These are phyloP conservation scores for Stagonosporopsis cucurbitacearum DNA, from an alignment of 2,329 filamentous ascomycete species.

Conservation along the genomic window DNA sequence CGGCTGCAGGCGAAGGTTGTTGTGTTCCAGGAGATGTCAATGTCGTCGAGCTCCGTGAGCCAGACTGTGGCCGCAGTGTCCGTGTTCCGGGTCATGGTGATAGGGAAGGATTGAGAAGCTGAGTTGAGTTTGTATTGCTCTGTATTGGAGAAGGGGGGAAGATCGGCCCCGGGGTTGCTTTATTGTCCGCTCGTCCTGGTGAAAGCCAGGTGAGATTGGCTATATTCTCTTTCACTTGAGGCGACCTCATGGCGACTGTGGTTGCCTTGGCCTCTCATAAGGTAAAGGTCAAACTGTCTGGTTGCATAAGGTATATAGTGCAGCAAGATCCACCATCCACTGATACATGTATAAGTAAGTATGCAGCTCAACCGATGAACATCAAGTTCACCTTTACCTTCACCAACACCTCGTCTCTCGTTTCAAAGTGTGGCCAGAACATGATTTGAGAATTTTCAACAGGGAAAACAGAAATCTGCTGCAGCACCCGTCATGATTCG, in stretches of 20 bases:
- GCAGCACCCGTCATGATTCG: background rate
- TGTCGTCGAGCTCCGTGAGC: slow-evolving; percentile 1
- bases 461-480: background rate
- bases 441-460: too few species aligned
- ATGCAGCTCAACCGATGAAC: too few species aligned
- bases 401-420: too few species aligned
- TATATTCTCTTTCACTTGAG: background rate
- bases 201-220: background rate
- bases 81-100: background rate
- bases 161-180: too few species aligned
- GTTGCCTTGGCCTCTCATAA: background rate
- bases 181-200: too few species aligned
- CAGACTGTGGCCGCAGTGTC: background rate
- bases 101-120: background rate
- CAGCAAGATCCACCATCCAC: too few species aligned
- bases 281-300: background rate
- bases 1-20: background rate
- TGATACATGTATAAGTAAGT: too few species aligned
- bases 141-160: background rate
- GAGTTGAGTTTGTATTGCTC: background rate
- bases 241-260: background rate
- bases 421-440: too few species aligned
- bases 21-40: background rate
- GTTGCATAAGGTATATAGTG: too few species aligned
- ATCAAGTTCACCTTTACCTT: too few species aligned